Percentiles rank a stretch among this genome's conserved stretches.
Conservation (phyloP, 257 asterid species). For the Echites panduratus region DNA sequence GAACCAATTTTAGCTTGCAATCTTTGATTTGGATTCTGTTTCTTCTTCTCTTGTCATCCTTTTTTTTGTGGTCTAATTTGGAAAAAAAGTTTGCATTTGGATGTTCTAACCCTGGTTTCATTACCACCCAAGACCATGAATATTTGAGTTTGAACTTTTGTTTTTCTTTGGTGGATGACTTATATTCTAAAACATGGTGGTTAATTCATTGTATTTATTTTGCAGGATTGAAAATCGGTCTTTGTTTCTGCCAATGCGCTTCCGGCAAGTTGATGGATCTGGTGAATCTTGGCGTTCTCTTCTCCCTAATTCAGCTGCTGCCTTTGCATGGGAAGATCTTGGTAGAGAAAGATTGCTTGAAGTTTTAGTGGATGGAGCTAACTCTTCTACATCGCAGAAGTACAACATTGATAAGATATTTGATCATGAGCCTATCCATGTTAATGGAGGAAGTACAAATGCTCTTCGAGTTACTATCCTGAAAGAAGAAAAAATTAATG, state of each 20-base stretch:
- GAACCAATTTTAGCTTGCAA: too few species aligned
- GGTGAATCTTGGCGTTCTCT: constrained; percentile 73
- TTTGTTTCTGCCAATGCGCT: constrained; percentile 61
- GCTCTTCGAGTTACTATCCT: constrained; percentile 59
- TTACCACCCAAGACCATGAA: background rate
- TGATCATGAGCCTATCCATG: constrained; percentile 75
- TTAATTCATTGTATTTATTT: constrained; percentile 16
- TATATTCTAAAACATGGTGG: constrained; percentile 13
- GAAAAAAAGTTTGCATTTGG: too few species aligned
- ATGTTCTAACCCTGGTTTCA: too few species aligned
- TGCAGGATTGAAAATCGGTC: constrained; percentile 93
- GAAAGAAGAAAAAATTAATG: constrained; percentile 87
- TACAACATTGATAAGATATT: constrained; percentile 83
- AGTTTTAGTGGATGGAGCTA: constrained; percentile 68
- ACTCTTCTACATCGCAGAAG: constrained; percentile 51
- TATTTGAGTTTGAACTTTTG: background rate
- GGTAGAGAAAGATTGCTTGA: constrained; percentile 70
- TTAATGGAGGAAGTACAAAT: constrained; percentile 53
- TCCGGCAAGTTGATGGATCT: constrained; percentile 85
- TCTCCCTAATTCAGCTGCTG: constrained; percentile 73
- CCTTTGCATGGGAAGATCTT: constrained; percentile 96
- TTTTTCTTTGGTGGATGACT: constrained; percentile 2
- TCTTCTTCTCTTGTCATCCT: too few species aligned
- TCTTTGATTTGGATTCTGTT: background rate
- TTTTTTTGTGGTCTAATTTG: too few species aligned